Conservation (phyloP, 2,329 filamentous ascomycete genomes). For the Chaetomium sp. region DNA sequence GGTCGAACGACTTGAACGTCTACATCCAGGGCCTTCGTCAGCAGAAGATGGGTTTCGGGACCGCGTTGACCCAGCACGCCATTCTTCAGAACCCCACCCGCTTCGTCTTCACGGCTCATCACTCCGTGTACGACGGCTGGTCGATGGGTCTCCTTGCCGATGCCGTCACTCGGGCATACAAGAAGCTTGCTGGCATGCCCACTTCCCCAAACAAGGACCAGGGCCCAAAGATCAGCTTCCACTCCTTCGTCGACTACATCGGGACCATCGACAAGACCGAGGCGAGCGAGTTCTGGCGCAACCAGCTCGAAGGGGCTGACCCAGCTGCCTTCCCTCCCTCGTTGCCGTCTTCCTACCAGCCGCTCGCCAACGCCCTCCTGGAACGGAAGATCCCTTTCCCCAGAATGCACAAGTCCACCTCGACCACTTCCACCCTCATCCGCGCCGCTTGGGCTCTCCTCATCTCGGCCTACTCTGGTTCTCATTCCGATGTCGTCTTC, state of each 20-base stretch:
- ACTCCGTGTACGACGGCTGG: conserved; percentile 31
- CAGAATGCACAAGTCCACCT: conserved; percentile 4
- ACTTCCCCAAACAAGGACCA: neutral
- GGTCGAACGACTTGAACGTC: conserved; percentile 8
- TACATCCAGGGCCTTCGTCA: conserved; percentile 12
- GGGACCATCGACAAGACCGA: conserved; percentile 4
- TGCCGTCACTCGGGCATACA: conserved; percentile 18
- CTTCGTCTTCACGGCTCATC: conserved; percentile 28
- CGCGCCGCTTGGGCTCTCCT: conserved; percentile 28
- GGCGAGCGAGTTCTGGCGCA: conserved; percentile 21
- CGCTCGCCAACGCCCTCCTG: conserved; percentile 11
- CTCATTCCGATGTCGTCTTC: conserved; percentile 25
- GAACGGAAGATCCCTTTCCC: conserved; percentile 5
- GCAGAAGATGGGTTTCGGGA: conserved; percentile 23
- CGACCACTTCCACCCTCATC: conserved; percentile 19
- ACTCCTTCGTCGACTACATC: conserved; percentile 24
- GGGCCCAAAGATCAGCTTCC: conserved; percentile 16
- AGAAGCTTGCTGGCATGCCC: conserved; percentile 1
- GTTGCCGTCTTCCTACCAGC: conserved; percentile 16
- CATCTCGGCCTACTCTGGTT: conserved; percentile 21
- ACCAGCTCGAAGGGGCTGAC: conserved; percentile 14
- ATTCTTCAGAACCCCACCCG: conserved; percentile 17
- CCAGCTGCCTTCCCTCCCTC: conserved; percentile 20
- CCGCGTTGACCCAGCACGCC: conserved; percentile 16
- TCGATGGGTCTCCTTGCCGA: conserved; percentile 22